Base-by-base conservation (phyloP, 2,329 filamentous ascomycete genomes). In the Penicillium griseofulvum region DNA sequence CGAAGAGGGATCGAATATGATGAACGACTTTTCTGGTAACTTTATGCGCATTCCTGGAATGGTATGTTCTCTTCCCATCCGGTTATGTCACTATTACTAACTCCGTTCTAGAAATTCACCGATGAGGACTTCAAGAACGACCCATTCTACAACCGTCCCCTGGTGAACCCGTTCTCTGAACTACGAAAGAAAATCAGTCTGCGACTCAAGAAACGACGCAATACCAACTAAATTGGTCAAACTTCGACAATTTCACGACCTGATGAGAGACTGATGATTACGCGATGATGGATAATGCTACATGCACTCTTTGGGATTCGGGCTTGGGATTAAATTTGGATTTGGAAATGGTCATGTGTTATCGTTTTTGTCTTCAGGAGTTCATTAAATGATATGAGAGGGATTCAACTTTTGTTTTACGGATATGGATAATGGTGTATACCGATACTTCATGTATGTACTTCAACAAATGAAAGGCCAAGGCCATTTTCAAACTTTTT, bases 1-100 rank as follows among this genome's bases (percentile, higher is more conserved):
- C 66, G 80, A 90, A 65, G 91, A 97, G 67, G 91, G 91, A n/a
- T 82, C 87, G 2, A 91, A 96, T 67, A 79, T 96, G 69, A 91
- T 92, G 87, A 90, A 93, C 65, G 72, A 72, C 29, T 68, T 66
- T 22, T 1, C 44, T 49, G 74, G 76, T 0, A 84, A 88, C 57
- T 96, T 94, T 69, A 88, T 85, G 75, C 83, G 90, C 44, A 93
- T 85, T 78, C 83, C 87, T 4, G 86, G 85, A 47, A 71, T 89
- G 62, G 91, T 94, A 80, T 74, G 87, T 81, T 42, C 50, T 19
- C 12, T 41, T 31, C 8, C 7, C 34, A 38, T 22, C 24, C 14
- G 34, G 11, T 8, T 28, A 33, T 37, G 8, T 45, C 11, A 39
- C 33, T 29, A 29, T 34, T 16, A 31, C 28, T 22, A 49, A 48